Evolutionary conservation across 306 rosid genomes (phyloP).

Genomic region (Quercus ilex): DNA sequence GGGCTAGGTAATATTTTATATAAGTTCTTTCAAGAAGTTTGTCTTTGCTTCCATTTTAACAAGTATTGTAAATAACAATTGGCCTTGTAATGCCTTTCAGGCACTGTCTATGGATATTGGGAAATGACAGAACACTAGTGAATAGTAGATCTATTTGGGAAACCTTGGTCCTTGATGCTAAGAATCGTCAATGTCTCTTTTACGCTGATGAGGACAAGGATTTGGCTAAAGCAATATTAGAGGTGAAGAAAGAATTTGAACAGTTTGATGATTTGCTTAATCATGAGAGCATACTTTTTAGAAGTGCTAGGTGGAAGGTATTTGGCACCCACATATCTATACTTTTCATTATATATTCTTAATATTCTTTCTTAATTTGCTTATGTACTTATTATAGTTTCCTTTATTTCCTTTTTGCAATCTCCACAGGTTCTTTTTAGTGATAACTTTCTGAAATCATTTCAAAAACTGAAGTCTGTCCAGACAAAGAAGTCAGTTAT

Average conservation of each 20-base stretch:
- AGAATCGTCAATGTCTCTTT: constrained; percentile 54
- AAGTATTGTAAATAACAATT: background rate
- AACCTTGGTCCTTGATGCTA: constrained; percentile 55
- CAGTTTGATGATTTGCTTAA: constrained; percentile 71
- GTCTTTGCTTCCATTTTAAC: background rate
- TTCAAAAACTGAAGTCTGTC: constrained; percentile 38
- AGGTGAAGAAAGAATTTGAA: constrained; percentile 50
- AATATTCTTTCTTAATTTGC: background rate
- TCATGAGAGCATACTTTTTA: constrained; percentile 50
- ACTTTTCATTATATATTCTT: background rate
- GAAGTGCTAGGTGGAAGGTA: constrained; percentile 74
- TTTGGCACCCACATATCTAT: background rate
- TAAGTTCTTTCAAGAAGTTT: background rate
- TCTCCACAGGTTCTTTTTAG: constrained; percentile 57
- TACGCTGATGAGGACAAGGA: constrained; percentile 58
- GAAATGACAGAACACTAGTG: constrained; percentile 47
- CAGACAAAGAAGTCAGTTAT: constrained; percentile 40
- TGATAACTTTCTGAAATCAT: constrained; percentile 63
- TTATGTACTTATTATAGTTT: background rate
- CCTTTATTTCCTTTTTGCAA: background rate
- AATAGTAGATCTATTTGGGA: constrained; percentile 55
- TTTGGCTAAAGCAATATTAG: constrained; percentile 58
- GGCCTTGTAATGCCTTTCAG: constrained; percentile 26
- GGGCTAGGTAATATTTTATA: constrained; percentile 58
- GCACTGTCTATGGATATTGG: constrained; percentile 79